phyloP scores from a whole-genome alignment of 2,329 filamentous ascomycete species.

The Colletotrichum sojae region DNA sequence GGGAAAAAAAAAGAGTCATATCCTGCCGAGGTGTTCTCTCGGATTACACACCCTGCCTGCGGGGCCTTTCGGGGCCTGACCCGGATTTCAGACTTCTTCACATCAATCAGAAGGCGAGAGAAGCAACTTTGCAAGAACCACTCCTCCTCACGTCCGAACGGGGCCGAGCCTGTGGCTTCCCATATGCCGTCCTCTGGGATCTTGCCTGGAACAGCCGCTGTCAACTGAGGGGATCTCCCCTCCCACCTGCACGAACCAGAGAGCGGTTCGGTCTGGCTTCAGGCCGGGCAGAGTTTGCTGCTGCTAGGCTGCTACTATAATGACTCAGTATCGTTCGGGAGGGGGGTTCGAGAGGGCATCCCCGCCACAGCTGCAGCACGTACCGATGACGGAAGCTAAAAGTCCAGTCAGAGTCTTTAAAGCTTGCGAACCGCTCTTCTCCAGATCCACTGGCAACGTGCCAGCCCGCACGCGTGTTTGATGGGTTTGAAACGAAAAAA shows the following conservation, averaged over 20 bases:
- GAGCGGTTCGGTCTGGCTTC: background rate
- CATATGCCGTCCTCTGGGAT: conserved; percentile 32
- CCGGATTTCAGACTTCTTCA: conserved; percentile 19
- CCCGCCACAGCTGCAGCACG: conserved; percentile 15
- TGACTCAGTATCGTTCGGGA: conserved; percentile 29
- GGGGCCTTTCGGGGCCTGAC: conserved; percentile 30
- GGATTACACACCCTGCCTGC: conserved; percentile 23
- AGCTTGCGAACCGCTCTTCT: conserved; percentile 19
- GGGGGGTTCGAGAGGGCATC: conserved; percentile 11
- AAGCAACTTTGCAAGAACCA: conserved; percentile 18
- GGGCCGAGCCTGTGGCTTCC: conserved; percentile 24
- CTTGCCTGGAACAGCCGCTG: conserved; percentile 32
- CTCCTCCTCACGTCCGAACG: conserved; percentile 13
- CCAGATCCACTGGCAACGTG: conserved; percentile 25
- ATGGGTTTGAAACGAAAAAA: conserved; percentile 24
- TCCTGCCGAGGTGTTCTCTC: background rate
- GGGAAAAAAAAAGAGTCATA: conserved; percentile 33
- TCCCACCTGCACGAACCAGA: conserved; percentile 28
- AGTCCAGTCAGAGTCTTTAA: conserved; percentile 11
- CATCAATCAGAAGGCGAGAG: conserved; percentile 25
- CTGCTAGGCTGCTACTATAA: background rate
- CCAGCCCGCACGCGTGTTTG: conserved; percentile 24
- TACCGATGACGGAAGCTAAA: conserved; percentile 2
- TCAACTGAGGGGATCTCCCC: conserved; percentile 20
- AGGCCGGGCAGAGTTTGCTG: conserved; percentile 14